A percentile compares a stretch with the other conserved stretches of the same genome.
These are phyloP conservation scores for Dactylonectria estremocensis DNA, from an alignment of 2,329 filamentous ascomycete species.

Conservation along the genomic window DNA sequence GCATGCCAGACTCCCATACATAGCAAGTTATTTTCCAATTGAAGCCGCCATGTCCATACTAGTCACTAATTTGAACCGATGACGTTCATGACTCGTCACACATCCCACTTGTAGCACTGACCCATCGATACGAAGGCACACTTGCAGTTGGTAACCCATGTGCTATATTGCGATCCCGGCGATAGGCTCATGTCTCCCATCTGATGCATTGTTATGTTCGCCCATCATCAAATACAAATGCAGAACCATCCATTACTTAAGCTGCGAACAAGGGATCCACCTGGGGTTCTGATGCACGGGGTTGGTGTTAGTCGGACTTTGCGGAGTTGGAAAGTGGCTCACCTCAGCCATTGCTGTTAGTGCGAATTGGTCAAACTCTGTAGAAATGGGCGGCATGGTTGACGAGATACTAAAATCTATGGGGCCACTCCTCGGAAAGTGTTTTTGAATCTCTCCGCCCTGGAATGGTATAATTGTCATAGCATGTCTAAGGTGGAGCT, in stretches of 20 bases:
- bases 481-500: no score
- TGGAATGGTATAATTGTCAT: conserved; percentile 36
- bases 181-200: conserved; percentile 3
- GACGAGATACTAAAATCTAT: conserved; percentile 32
- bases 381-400: neutral
- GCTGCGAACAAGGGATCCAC: neutral
- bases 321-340: conserved; percentile 39
- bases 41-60: neutral
- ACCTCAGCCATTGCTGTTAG: conserved; percentile 44
- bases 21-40: conserved; percentile 14
- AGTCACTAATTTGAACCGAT: neutral
- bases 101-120: neutral
- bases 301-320: conserved; percentile 27
- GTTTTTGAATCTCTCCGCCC: neutral
- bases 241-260: neutral
- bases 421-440: neutral
- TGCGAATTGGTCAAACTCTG: neutral
- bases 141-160: conserved; percentile 3
- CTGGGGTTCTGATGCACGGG: conserved; percentile 6
- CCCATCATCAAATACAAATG: conserved; percentile 1
- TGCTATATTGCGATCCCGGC: neutral
- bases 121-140: neutral
- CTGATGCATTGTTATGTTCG: neutral
- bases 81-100: neutral
- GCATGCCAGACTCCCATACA: conserved; percentile 24